Conservation (phyloP, 306 rosid species). For the Luffa aegyptiaca region DNA sequence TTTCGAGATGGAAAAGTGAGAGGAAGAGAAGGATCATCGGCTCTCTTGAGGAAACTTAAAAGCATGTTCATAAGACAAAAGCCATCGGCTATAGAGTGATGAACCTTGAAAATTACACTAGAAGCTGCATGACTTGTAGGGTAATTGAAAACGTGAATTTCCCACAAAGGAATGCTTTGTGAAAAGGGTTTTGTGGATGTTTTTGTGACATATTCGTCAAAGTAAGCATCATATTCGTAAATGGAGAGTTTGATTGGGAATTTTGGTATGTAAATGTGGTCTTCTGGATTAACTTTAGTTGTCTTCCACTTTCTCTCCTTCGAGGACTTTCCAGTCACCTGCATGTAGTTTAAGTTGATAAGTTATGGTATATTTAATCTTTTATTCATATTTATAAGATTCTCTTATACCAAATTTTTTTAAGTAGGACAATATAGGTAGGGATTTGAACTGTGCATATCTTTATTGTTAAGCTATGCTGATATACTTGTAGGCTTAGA, state of each 20-base stretch:
- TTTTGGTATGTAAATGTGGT: constrained; percentile 32
- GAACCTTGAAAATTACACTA: constrained; percentile 31
- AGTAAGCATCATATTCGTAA: constrained; percentile 21
- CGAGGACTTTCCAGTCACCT: not conserved
- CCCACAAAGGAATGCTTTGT: constrained; percentile 42
- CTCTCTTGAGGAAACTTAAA: constrained; percentile 45
- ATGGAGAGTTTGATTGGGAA: constrained; percentile 15
- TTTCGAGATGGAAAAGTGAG: constrained; percentile 37
- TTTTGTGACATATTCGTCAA: constrained; percentile 29
- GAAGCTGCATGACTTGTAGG: constrained; percentile 36
- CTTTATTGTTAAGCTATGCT: too few relatives aligned
- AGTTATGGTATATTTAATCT: not conserved
- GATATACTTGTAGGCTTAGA: too few relatives aligned
- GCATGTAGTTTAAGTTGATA: not conserved
- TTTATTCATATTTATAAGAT: not conserved
- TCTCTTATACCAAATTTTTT: too few relatives aligned
- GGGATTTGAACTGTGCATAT: too few relatives aligned
- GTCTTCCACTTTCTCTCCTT: constrained; percentile 24
- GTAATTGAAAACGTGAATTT: constrained; percentile 38
- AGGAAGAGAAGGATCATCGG: constrained; percentile 44
- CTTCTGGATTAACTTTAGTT: constrained; percentile 31
- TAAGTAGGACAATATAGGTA: too few relatives aligned
- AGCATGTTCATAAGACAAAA: constrained; percentile 59
- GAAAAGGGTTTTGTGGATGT: constrained; percentile 23
- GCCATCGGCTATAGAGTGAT: constrained; percentile 66